Conservation (phyloP, 345 rosid species). For the Eucalyptus erythrocorys region DNA sequence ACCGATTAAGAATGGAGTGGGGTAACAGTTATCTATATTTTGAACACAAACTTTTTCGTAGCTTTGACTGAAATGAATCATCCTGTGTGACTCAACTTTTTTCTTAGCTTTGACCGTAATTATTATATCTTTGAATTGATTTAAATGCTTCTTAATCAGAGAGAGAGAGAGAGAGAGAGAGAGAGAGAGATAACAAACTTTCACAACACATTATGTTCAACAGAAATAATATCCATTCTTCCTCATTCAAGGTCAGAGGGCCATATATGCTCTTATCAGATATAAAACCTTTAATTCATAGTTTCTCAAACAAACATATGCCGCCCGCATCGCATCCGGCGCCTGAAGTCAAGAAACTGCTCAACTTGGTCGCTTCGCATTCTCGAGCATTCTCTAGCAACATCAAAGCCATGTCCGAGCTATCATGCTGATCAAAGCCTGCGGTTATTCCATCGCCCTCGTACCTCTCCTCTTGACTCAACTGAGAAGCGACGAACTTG, state of each 20-base stretch:
- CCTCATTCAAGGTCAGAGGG: neutral
- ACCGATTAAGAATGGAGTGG: neutral
- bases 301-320: neutral
- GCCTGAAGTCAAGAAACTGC: neutral
- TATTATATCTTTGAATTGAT: neutral
- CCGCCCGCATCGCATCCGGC: neutral
- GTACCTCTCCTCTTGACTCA: conserved; percentile 60
- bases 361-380: conserved; percentile 1
- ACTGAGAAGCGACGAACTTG: conserved; percentile 86
- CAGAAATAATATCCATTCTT: neutral
- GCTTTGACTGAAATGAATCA: neutral
- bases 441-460: conserved; percentile 8
- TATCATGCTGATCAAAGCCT: conserved; percentile 9
- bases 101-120: neutral
- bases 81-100: neutral
- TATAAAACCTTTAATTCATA: neutral
- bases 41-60: neutral
- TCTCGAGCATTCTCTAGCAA: conserved; percentile 21
- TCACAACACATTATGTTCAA: neutral
- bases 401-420: conserved; percentile 3
- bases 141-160: neutral
- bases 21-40: neutral
- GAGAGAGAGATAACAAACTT: neutral
- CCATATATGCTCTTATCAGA: neutral
- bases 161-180: neutral